Conservation (phyloP, 2,329 filamentous ascomycete genomes). For the Plectosphaerella cucumerina region DNA sequence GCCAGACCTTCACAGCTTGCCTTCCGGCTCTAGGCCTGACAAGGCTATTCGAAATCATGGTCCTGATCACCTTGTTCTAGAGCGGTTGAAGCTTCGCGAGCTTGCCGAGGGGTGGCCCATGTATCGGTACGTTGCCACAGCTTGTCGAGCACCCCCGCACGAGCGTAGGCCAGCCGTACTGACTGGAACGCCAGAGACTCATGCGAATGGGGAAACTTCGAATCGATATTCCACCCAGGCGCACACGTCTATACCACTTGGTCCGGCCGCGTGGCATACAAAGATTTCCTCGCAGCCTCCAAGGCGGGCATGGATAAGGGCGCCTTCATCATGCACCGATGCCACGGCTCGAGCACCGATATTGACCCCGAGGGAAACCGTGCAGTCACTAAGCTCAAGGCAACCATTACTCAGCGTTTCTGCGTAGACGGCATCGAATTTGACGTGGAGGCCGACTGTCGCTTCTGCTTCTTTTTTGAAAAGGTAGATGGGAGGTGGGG, state of each 20-base stretch:
- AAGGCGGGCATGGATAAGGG: conserved; percentile 35
- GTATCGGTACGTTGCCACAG: conserved; percentile 27
- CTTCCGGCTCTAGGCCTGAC: conserved; percentile 27
- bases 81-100: conserved; percentile 42
- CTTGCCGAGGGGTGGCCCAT: conserved; percentile 45
- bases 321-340: conserved; percentile 38
- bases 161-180: no score
- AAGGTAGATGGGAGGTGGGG: conserved; percentile 33
- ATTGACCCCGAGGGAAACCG: conserved; percentile 31
- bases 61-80: conserved; percentile 34
- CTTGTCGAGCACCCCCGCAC: no score
- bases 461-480: conserved; percentile 41
- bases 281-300: conserved; percentile 33
- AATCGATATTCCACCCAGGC: conserved; percentile 42
- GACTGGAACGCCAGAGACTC: conserved; percentile 28
- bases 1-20: conserved; percentile 29
- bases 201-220: conserved; percentile 48
- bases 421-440: conserved; percentile 33
- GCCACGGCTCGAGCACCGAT: conserved; percentile 36
- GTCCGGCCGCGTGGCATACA: conserved; percentile 36
- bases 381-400: conserved; percentile 46
- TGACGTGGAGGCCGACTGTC: conserved; percentile 42
- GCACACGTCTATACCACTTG: conserved; percentile 47
- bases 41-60: conserved; percentile 42
- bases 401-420: conserved; percentile 45